Conservation (phyloP, 2,329 filamentous ascomycete species). For the Pestalotiopsis sp. region DNA sequence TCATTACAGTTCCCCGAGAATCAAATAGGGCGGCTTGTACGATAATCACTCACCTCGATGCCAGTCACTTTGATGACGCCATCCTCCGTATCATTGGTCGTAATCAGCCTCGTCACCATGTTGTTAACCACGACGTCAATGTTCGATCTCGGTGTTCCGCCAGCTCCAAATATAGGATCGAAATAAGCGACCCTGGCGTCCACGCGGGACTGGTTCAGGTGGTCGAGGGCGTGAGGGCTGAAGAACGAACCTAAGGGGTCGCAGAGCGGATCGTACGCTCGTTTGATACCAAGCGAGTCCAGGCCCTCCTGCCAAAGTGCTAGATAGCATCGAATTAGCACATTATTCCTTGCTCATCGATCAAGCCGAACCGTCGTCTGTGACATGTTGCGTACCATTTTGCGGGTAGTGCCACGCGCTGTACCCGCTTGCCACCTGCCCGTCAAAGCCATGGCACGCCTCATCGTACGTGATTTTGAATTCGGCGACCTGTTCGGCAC, state of each 20-base stretch:
- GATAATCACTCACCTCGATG: neutral
- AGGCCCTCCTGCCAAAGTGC: neutral
- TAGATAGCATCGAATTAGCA: too few relatives aligned
- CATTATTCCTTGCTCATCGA: too few relatives aligned
- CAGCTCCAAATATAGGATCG: conserved; percentile 7
- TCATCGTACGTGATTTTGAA: neutral
- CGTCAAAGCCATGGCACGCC: conserved; percentile 6
- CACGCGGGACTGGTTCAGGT: conserved; percentile 6
- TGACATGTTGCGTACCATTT: neutral
- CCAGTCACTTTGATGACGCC: neutral
- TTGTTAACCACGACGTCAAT: conserved; percentile 8
- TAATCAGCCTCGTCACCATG: conserved; percentile 2
- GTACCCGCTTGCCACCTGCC: conserved; percentile 7
- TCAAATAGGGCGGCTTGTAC: neutral
- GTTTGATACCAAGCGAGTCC: conserved; percentile 1
- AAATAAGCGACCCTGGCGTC: conserved; percentile 7
- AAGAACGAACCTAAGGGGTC: neutral
- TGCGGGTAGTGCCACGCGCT: conserved; percentile 10
- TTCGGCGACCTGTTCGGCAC: neutral
- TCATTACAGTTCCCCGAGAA: neutral
- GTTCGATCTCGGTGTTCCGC: conserved; percentile 5
- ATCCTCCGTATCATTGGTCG: neutral
- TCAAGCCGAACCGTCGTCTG: neutral
- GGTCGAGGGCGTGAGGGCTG: conserved; percentile 6
- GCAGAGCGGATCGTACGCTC: conserved; percentile 1